These are phyloP conservation scores for Lithohypha guttulata DNA, from an alignment of 2,329 filamentous ascomycete genomes.

Conservation along the genomic window DNA sequence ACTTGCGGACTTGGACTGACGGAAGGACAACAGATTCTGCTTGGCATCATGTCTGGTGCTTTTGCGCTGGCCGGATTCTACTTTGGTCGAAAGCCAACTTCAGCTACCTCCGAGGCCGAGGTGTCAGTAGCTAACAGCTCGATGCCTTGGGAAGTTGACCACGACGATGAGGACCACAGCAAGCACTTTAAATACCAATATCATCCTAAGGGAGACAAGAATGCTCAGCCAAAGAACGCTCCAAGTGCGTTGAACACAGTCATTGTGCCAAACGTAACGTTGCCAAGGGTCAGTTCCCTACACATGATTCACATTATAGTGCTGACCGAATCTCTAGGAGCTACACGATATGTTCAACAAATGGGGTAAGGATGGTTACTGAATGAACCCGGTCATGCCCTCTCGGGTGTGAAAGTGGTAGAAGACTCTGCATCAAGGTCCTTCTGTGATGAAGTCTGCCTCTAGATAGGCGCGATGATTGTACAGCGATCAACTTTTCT, in stretches of 20 bases:
- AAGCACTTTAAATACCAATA: constrained; percentile 62
- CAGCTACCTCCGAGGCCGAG: constrained; percentile 65
- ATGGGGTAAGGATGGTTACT: constrained; percentile 96
- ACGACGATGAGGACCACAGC: constrained; percentile 53
- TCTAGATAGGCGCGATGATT: neutral
- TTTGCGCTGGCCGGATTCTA: constrained; percentile 77
- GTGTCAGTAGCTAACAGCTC: constrained; percentile 64
- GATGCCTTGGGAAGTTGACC: constrained; percentile 83
- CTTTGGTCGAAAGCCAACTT: constrained; percentile 74
- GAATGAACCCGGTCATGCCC: neutral
- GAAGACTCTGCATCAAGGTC: too few species aligned
- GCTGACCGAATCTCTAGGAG: constrained; percentile 41
- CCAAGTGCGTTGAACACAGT: constrained; percentile 93
- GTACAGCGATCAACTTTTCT: constrained; percentile 8
- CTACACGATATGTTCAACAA: constrained; percentile 99
- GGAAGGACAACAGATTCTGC: constrained; percentile 56
- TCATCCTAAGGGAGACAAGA: constrained; percentile 74
- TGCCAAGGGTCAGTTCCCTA: constrained; percentile 61
- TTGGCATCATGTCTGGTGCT: constrained; percentile 80
- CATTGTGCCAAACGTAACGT: constrained; percentile 82
- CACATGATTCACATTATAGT: neutral
- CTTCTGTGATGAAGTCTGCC: too few species aligned
- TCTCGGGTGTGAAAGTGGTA: neutral
- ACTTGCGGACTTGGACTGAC: constrained; percentile 3
- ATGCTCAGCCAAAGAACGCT: constrained; percentile 68